Conservation (phyloP, 495 filamentous ascomycete species). For the Lepidopterella palustris region DNA sequence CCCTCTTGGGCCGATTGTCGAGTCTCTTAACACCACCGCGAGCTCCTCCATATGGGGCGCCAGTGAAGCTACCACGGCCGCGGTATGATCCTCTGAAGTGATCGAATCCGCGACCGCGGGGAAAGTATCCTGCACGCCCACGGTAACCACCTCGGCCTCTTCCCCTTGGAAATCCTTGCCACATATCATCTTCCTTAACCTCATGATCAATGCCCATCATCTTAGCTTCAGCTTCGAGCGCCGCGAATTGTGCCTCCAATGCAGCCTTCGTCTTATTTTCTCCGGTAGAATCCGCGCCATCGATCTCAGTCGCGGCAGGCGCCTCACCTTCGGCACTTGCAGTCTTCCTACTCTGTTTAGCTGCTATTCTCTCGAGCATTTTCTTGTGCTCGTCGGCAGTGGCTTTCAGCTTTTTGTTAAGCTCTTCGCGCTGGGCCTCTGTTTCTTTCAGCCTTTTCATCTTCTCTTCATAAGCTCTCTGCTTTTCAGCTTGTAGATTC, state of each 20-base stretch:
- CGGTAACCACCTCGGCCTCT: slow-evolving; percentile 41
- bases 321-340: slow-evolving; percentile 10
- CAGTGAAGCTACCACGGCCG: slow-evolving; percentile 25
- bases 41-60: slow-evolving; percentile 38
- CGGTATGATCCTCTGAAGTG: slow-evolving; percentile 27
- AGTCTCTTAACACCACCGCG: slow-evolving; percentile 62
- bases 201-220: slow-evolving; percentile 66
- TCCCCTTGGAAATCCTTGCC: slow-evolving; percentile 1
- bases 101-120: slow-evolving; percentile 39
- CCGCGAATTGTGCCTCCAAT: slow-evolving; percentile 72
- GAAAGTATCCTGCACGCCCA: slow-evolving; percentile 42
- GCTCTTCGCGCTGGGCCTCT: slow-evolving; percentile 60
- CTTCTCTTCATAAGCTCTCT: slow-evolving; percentile 73
- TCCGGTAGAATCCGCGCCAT: slow-evolving; percentile 33
- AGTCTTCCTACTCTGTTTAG: slow-evolving; percentile 34
- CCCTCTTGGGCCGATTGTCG: slow-evolving; percentile 77
- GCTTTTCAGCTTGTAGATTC: slow-evolving; percentile 69
- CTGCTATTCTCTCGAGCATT: slow-evolving; percentile 56
- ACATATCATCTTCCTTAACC: too few species aligned
- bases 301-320: slow-evolving; percentile 21
- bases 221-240: slow-evolving; percentile 78
- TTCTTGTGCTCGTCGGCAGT: slow-evolving; percentile 70
- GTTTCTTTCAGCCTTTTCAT: slow-evolving; percentile 64
- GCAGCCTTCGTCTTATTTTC: slow-evolving; percentile 45
- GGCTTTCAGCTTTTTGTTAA: slow-evolving; percentile 66